phyloP scores from a whole-genome alignment of 1,139 yeast genomes.

The Debaryomyces robertsiae region DNA sequence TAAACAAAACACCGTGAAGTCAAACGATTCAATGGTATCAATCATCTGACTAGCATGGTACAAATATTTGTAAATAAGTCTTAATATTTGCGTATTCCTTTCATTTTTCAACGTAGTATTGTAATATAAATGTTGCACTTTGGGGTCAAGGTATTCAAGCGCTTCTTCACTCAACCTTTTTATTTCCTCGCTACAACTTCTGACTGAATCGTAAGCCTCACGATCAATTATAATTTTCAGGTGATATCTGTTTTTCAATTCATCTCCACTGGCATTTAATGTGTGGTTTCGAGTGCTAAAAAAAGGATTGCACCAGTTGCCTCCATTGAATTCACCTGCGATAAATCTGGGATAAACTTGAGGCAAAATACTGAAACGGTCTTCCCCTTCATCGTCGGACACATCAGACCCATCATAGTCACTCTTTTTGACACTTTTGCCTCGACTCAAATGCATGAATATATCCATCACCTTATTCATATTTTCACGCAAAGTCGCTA shows the following conservation, averaged over 20 bases:
- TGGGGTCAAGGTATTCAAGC: slow-evolving; percentile 40
- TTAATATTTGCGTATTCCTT: slow-evolving; percentile 54
- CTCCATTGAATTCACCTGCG: slow-evolving; percentile 66
- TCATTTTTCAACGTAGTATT: slow-evolving; percentile 42
- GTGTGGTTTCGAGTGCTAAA: slow-evolving; percentile 44
- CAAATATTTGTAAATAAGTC: slow-evolving; percentile 55
- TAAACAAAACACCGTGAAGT: slow-evolving; percentile 58
- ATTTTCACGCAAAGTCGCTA: slow-evolving; percentile 34
- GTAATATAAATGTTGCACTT: slow-evolving; percentile 33
- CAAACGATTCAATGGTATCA: slow-evolving; percentile 61
- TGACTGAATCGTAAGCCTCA: slow-evolving; percentile 45
- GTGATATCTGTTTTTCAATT: slow-evolving; percentile 44
- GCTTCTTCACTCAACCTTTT: slow-evolving; percentile 42
- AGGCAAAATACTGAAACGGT: slow-evolving; percentile 50
- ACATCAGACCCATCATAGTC: slow-evolving; percentile 48
- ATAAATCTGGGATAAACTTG: slow-evolving; percentile 70
- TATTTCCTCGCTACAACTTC: slow-evolving; percentile 40
- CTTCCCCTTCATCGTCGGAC: slow-evolving; percentile 38
- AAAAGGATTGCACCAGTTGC: slow-evolving; percentile 73
- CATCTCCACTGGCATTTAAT: slow-evolving; percentile 50
- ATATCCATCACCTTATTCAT: slow-evolving; percentile 31
- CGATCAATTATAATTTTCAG: slow-evolving; percentile 54
- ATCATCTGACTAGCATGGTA: slow-evolving; percentile 52
- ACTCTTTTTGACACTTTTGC: slow-evolving; percentile 32
- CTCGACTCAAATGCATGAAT: slow-evolving; percentile 34